Evolutionary conservation across 352 stramenopile species (phyloP).

Genomic region (Pythium biforme): DNA sequence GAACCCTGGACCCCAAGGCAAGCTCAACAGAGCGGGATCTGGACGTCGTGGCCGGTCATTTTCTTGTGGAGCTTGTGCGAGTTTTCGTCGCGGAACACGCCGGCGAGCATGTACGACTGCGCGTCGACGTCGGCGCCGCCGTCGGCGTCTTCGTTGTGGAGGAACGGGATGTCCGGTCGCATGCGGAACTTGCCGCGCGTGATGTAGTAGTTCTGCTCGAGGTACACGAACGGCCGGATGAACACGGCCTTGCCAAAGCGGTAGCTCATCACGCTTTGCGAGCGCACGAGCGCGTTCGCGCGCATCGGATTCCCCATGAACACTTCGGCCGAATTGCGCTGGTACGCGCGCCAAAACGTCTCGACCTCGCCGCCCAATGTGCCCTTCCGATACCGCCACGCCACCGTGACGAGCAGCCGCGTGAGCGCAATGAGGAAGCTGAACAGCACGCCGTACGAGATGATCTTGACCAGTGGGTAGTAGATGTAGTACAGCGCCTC

Average conservation of each 20-base stretch:
- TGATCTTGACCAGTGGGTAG: slow-evolving; percentile 22
- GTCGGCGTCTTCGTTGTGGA: slow-evolving; percentile 11
- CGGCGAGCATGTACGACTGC: slow-evolving; percentile 20
- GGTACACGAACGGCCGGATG: slow-evolving; percentile 30
- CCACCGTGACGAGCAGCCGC: slow-evolving; percentile 14
- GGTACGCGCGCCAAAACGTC: slow-evolving; percentile 25
- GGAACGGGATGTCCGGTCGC: slow-evolving; percentile 20
- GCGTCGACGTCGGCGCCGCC: slow-evolving; percentile 18
- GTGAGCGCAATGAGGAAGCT: slow-evolving; percentile 10
- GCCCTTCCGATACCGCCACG: slow-evolving; percentile 7
- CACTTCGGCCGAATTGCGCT: slow-evolving; percentile 31
- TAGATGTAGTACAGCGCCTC: slow-evolving; percentile 18
- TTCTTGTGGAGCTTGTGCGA: slow-evolving; percentile 21
- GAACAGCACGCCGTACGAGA: slow-evolving; percentile 22
- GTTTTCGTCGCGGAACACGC: slow-evolving; percentile 22
- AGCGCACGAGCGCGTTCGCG: slow-evolving; percentile 28
- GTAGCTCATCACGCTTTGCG: slow-evolving; percentile 25
- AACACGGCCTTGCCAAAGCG: slow-evolving; percentile 27
- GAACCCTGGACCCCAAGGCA: no score
- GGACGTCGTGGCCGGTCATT: slow-evolving; percentile 9
- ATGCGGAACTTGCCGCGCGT: slow-evolving; percentile 18
- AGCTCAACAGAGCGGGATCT: slow-evolving; percentile 23
- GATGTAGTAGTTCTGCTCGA: slow-evolving; percentile 33
- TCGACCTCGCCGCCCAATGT: slow-evolving; percentile 19
- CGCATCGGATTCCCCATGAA: slow-evolving; percentile 29